Base-by-base conservation (phyloP, 2,329 filamentous ascomycete genomes). In the Diaporthe sp. region DNA sequence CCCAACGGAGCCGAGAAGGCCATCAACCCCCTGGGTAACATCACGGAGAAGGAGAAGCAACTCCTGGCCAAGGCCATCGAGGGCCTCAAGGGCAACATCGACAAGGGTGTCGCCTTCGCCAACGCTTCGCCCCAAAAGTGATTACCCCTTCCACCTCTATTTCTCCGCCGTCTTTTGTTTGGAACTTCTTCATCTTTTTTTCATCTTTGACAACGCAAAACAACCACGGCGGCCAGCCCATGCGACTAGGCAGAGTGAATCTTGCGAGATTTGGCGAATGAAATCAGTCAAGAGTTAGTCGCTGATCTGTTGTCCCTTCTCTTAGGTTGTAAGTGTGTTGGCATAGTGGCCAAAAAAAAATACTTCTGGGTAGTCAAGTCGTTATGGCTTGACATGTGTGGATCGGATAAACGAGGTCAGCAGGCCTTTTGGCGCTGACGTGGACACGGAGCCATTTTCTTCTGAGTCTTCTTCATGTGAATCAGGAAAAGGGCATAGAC, bases 51-150 rank as follows among this genome's bases (percentile, higher is more conserved):
- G 86, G 97, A 98, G 91, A 94, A 97, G 92, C 91, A 90, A 81
- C 92, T 98, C 78, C 90, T 98, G 80, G 88, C 93, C 80, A 92
- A 91, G 81, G 91, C 90, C 83, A 89, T 94, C 83, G 88, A 91
- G 79, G 96, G 93, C 78, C 91, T 98, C 77, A 94, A 95, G 89
- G 93, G 91, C 87, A 98, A 98, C 88, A 98, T 99, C 84, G 87
- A 91, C 82, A 98, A 98, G 92, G 97, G 97, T 83, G 88, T 98
- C 82, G 91, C 92, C 83, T 99, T 98, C 84, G 93, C 93, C 85
- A 90, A 94, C 88, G 96, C 93, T 90, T 92, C 94, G 84, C 93
- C 95, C 83, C 92, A 95, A 91, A 96, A 96, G 94, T 96, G 92
- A 94, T 88, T 85, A 79, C 78, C 81, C 81, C 81, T 83, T 58